Conservation (phyloP, 768 basidiomycete species). For the Hydnomerulius pinastri region DNA sequence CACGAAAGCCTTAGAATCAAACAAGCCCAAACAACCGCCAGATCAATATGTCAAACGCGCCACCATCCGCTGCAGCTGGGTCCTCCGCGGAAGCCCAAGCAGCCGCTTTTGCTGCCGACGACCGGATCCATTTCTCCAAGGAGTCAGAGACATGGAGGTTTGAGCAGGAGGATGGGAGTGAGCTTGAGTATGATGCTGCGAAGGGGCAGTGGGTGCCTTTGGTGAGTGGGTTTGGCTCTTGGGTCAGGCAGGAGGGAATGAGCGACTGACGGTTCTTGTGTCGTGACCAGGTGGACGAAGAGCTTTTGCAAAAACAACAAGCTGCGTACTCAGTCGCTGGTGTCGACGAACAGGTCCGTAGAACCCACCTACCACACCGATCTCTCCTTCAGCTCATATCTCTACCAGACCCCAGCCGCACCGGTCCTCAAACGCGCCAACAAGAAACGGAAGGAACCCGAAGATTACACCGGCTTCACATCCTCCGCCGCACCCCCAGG, state of each 20-base stretch:
- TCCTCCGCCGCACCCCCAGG: conserved; percentile 51
- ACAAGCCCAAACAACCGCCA: conserved; percentile 40
- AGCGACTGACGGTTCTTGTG: not conserved
- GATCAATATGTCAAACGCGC: conserved; percentile 29
- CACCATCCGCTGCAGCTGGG: conserved; percentile 51
- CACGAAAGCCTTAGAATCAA: conserved; percentile 26
- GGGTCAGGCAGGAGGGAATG: not conserved
- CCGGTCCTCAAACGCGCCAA: conserved; percentile 79
- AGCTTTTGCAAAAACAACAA: conserved; percentile 85
- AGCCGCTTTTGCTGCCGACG: conserved; percentile 77
- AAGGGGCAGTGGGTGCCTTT: conserved; percentile 84
- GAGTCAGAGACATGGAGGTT: conserved; percentile 79
- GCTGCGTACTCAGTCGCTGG: conserved; percentile 91
- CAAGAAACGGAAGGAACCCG: conserved; percentile 77
- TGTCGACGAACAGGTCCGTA: conserved; percentile 88
- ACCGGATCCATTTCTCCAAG: conserved; percentile 79
- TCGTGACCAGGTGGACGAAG: conserved; percentile 92
- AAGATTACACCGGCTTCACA: conserved; percentile 75
- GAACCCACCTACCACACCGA: conserved; percentile 10
- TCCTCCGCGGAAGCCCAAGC: conserved; percentile 58
- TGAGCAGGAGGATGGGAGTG: conserved; percentile 88
- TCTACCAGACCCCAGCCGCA: conserved; percentile 75
- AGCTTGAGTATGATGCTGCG: conserved; percentile 81
- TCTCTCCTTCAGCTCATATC: conserved; percentile 23
- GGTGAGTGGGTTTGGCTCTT: conserved; percentile 49